A percentile compares a stretch with the other conserved stretches of the same genome.
Conservation (phyloP, 2,329 filamentous ascomycete species). For the Amauroascus verrucosus region DNA sequence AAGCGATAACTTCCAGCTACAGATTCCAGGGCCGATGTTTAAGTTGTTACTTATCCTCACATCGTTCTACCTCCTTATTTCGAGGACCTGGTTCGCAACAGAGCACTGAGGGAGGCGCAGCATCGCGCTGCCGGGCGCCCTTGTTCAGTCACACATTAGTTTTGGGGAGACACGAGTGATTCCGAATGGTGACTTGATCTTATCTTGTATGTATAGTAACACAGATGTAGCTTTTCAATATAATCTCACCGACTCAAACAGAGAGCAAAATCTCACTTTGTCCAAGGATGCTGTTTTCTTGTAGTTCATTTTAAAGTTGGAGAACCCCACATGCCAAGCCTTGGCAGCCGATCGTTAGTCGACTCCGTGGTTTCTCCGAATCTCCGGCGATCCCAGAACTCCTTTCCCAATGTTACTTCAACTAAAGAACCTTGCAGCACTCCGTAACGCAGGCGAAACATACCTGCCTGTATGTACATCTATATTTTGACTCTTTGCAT, state of each 20-base stretch:
- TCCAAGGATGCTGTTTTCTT: background rate
- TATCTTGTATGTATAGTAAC: background rate
- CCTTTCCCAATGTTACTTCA: too few relatives aligned
- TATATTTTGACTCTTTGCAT: too few relatives aligned
- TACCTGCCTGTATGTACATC: too few relatives aligned
- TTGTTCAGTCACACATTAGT: background rate
- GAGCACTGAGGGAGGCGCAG: background rate
- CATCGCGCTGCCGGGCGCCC: background rate
- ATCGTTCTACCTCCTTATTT: conserved; percentile 3
- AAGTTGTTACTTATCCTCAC: background rate
- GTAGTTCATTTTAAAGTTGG: too few relatives aligned
- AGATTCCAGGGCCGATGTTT: background rate
- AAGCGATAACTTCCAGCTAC: background rate
- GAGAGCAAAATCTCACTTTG: too few relatives aligned
- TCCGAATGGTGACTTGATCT: background rate
- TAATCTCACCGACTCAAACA: background rate
- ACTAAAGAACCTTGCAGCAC: too few relatives aligned
- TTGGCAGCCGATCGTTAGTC: too few relatives aligned
- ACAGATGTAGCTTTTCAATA: background rate
- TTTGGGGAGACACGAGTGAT: background rate
- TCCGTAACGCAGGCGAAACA: too few relatives aligned
- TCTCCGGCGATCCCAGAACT: too few relatives aligned
- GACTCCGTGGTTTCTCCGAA: too few relatives aligned
- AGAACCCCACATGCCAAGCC: too few relatives aligned
- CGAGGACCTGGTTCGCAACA: conserved; percentile 1